Percentiles rank a stretch among this genome's conserved stretches.
These are phyloP conservation scores for Xylaria longipes DNA, from an alignment of 495 filamentous ascomycete genomes.

Conservation along the genomic window DNA sequence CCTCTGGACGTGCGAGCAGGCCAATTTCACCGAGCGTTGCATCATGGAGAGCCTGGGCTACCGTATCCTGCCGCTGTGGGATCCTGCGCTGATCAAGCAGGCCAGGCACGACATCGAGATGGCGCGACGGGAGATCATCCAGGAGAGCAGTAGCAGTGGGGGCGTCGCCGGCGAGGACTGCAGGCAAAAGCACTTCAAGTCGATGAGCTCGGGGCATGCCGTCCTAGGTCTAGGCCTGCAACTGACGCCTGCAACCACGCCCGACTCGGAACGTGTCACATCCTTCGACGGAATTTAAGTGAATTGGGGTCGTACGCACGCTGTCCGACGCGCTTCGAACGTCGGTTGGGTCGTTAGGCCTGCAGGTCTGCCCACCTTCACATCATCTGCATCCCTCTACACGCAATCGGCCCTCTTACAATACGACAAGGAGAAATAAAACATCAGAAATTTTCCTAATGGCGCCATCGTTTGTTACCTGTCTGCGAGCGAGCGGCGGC, in stretches of 20 bases:
- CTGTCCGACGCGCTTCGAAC: background rate
- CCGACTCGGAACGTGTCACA: conserved; percentile 38
- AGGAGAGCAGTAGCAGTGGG: conserved; percentile 29
- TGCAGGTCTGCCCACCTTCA: conserved; percentile 13
- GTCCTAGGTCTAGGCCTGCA: conserved; percentile 46
- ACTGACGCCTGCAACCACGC: conserved; percentile 50
- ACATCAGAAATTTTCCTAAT: background rate
- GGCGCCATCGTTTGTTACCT: conserved; percentile 7
- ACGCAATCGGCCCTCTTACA: conserved; percentile 4
- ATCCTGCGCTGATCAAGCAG: conserved; percentile 52
- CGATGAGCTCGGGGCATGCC: conserved; percentile 48
- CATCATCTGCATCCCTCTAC: conserved; percentile 1
- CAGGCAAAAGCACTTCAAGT: conserved; percentile 44
- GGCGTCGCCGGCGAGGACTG: conserved; percentile 28
- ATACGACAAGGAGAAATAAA: background rate
- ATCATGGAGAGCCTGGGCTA: conserved; percentile 62
- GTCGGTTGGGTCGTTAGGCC: background rate
- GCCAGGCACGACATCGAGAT: conserved; percentile 61
- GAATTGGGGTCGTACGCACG: background rate
- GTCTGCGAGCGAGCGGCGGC: conserved; percentile 5
- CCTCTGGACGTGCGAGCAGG: conserved; percentile 59
- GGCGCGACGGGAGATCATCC: conserved; percentile 49
- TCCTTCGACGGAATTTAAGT: conserved; percentile 28
- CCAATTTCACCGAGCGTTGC: conserved; percentile 61
- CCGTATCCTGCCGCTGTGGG: conserved; percentile 58